Conservation (phyloP, 129 eudicot species). For the Chrysanthemum seticuspe region DNA sequence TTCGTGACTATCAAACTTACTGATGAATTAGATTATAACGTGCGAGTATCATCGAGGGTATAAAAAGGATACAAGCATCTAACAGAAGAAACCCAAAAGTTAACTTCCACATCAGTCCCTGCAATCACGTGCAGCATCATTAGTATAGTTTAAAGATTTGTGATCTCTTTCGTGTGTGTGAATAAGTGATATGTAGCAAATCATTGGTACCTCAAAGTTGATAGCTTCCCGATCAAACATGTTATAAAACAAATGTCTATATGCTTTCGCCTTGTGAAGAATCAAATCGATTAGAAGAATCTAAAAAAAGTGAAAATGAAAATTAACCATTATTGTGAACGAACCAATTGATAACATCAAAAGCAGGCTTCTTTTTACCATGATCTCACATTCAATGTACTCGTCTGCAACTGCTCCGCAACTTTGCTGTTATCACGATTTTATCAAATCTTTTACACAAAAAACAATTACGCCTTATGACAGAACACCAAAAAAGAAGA, state of each 20-base stretch:
- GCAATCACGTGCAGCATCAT: conserved; percentile 7
- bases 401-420: conserved; percentile 80
- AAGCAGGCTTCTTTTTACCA: conserved; percentile 36
- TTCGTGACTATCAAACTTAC: conserved; percentile 17
- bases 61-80: conserved; percentile 77
- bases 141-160: too few species aligned
- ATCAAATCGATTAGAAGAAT: conserved; percentile 81
- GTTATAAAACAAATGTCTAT: conserved; percentile 85
- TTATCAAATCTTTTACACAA: too few species aligned
- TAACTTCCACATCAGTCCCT: conserved; percentile 63
- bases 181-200: conserved; percentile 2
- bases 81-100: conserved; percentile 49
- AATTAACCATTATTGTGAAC: background rate
- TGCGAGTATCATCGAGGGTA: background rate
- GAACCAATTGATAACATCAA: background rate
- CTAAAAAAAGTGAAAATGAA: conserved; percentile 31
- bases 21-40: background rate
- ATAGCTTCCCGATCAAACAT: conserved; percentile 43
- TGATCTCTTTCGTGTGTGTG: background rate
- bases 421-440: conserved; percentile 34
- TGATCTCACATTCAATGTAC: conserved; percentile 88
- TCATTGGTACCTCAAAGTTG: conserved; percentile 46
- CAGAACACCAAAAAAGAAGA: background rate
- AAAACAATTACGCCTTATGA: background rate
- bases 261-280: conserved; percentile 86